A percentile compares a stretch with the other conserved stretches of the same genome.
phyloP scores from a whole-genome alignment of 306 rosid genomes.

The Begonia masoniana region DNA sequence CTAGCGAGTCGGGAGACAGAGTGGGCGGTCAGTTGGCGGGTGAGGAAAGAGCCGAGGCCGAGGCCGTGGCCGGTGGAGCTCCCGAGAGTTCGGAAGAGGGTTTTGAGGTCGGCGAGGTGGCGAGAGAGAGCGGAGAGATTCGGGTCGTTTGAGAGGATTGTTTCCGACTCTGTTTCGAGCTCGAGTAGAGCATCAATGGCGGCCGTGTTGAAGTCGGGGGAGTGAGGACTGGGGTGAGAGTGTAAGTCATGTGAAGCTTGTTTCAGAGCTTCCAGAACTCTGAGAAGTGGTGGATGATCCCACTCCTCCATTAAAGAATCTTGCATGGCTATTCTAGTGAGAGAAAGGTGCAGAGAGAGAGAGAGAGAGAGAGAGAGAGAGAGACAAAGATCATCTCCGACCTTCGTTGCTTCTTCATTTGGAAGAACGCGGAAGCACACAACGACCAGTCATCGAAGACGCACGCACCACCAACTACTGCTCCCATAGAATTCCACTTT shows the following conservation, averaged over 20 bases:
- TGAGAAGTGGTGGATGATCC: constrained; percentile 31
- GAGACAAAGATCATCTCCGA: too few species aligned
- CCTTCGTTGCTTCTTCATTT: too few species aligned
- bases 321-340: constrained; percentile 26
- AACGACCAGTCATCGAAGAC: constrained; percentile 7
- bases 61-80: constrained; percentile 11
- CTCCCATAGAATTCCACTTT: too few species aligned
- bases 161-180: constrained; percentile 53
- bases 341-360: background rate
- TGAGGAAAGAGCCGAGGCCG: constrained; percentile 43
- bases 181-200: constrained; percentile 67
- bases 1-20: constrained; percentile 56
- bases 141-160: constrained; percentile 46
- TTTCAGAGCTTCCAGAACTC: constrained; percentile 75
- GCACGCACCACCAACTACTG: too few species aligned
- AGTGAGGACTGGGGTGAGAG: constrained; percentile 23
- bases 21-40: constrained; percentile 48
- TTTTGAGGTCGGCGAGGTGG: constrained; percentile 46
- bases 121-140: constrained; percentile 37
- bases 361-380: background rate
- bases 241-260: constrained; percentile 65
- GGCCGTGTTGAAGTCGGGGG: constrained; percentile 38
- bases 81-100: constrained; percentile 31
- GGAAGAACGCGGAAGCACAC: constrained; percentile 2
- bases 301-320: constrained; percentile 9